Evolutionary conservation across 1,139 yeast genomes (phyloP).

Genomic region (Kluyveromyces sp.): DNA sequence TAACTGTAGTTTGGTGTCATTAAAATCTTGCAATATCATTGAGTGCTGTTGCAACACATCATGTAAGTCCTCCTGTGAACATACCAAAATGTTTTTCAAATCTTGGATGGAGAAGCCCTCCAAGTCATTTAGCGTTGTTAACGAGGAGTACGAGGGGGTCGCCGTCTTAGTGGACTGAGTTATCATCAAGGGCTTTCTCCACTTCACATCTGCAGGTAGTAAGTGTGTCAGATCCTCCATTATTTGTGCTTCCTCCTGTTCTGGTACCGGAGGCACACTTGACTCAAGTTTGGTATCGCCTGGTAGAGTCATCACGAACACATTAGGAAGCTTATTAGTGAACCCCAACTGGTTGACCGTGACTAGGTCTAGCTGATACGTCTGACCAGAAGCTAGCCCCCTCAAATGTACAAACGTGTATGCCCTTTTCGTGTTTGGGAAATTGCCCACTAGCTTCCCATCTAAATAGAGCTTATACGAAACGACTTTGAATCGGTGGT

Average conservation of each 20-base stretch:
- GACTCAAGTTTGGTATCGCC: background rate
- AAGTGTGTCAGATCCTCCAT: constrained; percentile 6
- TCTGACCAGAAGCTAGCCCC: constrained; percentile 39
- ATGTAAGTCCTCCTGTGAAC: constrained; percentile 30
- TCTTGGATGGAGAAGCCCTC: constrained; percentile 26
- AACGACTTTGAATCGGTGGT: constrained; percentile 2
- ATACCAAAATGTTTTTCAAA: constrained; percentile 25
- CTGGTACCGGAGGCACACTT: background rate
- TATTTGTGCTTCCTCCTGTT: constrained; percentile 3
- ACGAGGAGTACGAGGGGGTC: constrained; percentile 19
- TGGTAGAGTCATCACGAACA: constrained; percentile 37
- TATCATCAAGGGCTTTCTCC: constrained; percentile 8
- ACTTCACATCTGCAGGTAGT: constrained; percentile 9
- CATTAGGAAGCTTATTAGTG: constrained; percentile 39
- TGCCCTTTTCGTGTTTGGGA: constrained; percentile 24
- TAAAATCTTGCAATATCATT: constrained; percentile 22
- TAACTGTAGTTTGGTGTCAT: constrained; percentile 23
- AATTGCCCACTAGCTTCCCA: constrained; percentile 23
- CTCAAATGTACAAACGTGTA: constrained; percentile 37
- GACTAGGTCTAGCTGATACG: constrained; percentile 49
- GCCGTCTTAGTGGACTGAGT: constrained; percentile 9
- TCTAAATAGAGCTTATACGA: constrained; percentile 18
- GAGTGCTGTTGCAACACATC: constrained; percentile 25
- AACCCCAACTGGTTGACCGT: constrained; percentile 43
- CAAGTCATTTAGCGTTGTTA: constrained; percentile 24